Percentiles rank a stretch among this genome's conserved stretches.
phyloP scores from a whole-genome alignment of 1,284 basidiomycete species.

The Moesziomyces antarcticus region DNA sequence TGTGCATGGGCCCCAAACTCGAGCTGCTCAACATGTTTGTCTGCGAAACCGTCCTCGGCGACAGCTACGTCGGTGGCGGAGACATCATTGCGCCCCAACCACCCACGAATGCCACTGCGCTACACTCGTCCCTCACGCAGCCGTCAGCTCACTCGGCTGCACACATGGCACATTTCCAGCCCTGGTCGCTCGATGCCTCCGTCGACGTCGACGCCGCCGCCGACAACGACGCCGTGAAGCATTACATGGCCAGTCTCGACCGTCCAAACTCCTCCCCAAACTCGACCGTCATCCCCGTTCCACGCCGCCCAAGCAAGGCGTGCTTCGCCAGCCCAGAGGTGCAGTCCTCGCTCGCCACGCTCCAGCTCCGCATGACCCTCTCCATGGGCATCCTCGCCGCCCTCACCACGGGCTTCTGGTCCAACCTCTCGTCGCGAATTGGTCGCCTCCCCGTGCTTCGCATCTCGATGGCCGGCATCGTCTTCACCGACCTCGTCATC shows the following conservation, averaged over 20 bases:
- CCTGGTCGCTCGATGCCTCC: conserved; percentile 12
- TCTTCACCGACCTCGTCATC: conserved; percentile 75
- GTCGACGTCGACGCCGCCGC: not conserved
- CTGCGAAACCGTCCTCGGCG: conserved; percentile 55
- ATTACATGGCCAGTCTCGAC: conserved; percentile 22
- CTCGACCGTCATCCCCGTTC: conserved; percentile 35
- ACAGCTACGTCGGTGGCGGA: conserved; percentile 26
- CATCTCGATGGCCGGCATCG: conserved; percentile 76
- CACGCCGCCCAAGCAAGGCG: conserved; percentile 35
- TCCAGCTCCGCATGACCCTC: conserved; percentile 73
- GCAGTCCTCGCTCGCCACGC: conserved; percentile 42
- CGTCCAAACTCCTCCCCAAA: conserved; percentile 35
- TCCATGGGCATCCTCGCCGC: conserved; percentile 84
- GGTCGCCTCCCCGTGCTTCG: conserved; percentile 82
- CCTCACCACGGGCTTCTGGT: conserved; percentile 88
- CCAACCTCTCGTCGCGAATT: conserved; percentile 79
- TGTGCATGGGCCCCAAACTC: conserved; percentile 60
- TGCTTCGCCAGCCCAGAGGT: conserved; percentile 53
- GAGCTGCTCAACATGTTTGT: conserved; percentile 62
- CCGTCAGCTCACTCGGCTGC: not conserved
- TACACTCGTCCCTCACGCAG: not conserved
- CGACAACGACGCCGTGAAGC: conserved; percentile 10
- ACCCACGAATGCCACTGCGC: conserved; percentile 5
- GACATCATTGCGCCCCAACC: conserved; percentile 21
- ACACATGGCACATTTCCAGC: conserved; percentile 19